phyloP scores from a whole-genome alignment of 2,329 filamentous ascomycete genomes.

The Pestalotiopsis fici region DNA sequence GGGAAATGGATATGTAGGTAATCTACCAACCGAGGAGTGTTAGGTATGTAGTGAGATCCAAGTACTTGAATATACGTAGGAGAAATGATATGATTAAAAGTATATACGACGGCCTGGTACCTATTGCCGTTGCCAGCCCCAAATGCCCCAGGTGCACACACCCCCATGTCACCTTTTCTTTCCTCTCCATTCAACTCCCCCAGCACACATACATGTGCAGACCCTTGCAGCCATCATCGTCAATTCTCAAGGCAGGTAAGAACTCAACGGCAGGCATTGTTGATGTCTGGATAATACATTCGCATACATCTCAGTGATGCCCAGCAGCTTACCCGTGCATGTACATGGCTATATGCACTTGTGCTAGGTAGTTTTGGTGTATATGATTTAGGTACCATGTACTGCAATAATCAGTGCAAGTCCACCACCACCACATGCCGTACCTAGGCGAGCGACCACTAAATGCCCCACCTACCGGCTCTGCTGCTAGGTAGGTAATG shows the following conservation, averaged over 20 bases:
- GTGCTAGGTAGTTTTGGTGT: not conserved
- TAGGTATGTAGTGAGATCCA: not conserved
- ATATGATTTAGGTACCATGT: not conserved
- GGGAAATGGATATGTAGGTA: not conserved
- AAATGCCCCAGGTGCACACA: not conserved
- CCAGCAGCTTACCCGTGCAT: not conserved
- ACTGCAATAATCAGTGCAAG: not conserved
- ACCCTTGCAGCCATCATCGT: not conserved
- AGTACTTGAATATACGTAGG: not conserved
- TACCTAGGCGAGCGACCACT: not conserved
- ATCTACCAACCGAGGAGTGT: too few relatives aligned
- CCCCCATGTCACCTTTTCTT: not conserved
- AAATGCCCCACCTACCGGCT: not conserved
- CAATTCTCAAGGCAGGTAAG: not conserved
- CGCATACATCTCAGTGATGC: not conserved
- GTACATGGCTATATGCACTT: constrained; percentile 7
- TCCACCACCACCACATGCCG: constrained; percentile 8
- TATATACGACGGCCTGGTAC: not conserved
- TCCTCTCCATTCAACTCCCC: not conserved
- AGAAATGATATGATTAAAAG: too few relatives aligned
- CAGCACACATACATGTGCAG: not conserved
- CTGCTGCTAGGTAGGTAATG: not conserved
- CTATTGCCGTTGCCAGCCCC: not conserved
- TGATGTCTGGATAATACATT: not conserved
- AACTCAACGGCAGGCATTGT: not conserved